These are phyloP conservation scores for Taphrina sp. DNA, from an alignment of 1,139 yeast genomes.

Conservation along the genomic window DNA sequence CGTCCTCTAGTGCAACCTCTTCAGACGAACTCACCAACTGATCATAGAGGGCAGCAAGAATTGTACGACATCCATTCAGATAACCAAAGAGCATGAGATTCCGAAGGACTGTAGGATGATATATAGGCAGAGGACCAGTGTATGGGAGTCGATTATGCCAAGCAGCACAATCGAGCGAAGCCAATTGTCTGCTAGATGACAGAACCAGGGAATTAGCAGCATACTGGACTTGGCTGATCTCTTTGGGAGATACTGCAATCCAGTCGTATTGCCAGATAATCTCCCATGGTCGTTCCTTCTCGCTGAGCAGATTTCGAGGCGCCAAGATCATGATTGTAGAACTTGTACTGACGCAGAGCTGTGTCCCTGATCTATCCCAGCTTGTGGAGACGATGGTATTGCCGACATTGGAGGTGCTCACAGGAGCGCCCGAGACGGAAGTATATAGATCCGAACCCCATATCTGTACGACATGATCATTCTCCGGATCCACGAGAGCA, in stretches of 20 bases:
- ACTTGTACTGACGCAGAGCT: not conserved
- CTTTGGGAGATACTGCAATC: not conserved
- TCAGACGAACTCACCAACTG: not conserved
- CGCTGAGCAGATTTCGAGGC: not conserved
- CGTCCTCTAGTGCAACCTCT: not conserved
- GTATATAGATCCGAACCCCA: conserved; percentile 8
- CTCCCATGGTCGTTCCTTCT: not conserved
- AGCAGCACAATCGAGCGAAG: conserved; percentile 77
- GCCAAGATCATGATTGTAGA: not conserved
- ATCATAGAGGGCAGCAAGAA: not conserved
- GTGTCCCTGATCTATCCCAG: not conserved
- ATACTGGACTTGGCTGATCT: not conserved
- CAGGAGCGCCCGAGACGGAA: conserved; percentile 5
- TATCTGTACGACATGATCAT: too few relatives aligned
- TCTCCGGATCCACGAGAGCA: too few relatives aligned
- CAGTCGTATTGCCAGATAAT: not conserved
- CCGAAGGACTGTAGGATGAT: conserved; percentile 81
- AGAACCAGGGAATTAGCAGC: not conserved
- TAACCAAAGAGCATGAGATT: conserved; percentile 16
- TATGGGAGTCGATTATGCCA: not conserved
- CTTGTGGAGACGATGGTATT: not conserved
- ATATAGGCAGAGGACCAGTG: conserved; percentile 59
- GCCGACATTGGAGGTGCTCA: not conserved
- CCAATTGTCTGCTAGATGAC: conserved; percentile 34
- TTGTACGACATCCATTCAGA: not conserved